phyloP scores from a whole-genome alignment of 2,329 filamentous ascomycete genomes.

The Acrocalymma vagum region DNA sequence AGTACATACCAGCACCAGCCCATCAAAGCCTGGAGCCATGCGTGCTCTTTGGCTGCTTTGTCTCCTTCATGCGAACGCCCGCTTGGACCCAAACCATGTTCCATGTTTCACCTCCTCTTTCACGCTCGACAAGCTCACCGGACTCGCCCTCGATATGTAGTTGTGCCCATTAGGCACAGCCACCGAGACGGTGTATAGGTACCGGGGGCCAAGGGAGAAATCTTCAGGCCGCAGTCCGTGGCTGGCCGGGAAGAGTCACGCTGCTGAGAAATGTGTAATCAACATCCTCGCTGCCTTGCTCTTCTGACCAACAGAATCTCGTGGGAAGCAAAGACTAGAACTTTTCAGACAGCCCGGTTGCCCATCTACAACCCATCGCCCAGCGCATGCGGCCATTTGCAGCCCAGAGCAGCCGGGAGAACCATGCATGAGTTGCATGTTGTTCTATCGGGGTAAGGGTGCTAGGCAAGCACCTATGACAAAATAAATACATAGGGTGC shows the following conservation, averaged over 20 bases:
- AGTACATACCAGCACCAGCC: too few species aligned
- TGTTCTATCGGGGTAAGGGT: too few species aligned
- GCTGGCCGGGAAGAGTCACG: constrained; percentile 21
- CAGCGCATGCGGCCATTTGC: too few species aligned
- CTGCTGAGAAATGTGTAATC: constrained; percentile 8
- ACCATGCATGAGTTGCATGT: too few species aligned
- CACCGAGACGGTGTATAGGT: constrained; percentile 24
- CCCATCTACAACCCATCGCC: too few species aligned
- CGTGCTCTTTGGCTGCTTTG: constrained; percentile 10
- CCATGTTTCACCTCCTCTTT: constrained; percentile 11
- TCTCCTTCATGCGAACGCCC: constrained; percentile 23
- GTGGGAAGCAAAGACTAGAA: too few species aligned
- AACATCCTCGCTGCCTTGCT: constrained; percentile 8
- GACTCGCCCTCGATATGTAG: constrained; percentile 11
- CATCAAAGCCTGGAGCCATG: too few species aligned
- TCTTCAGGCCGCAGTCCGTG: constrained; percentile 12
- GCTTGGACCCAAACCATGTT: constrained; percentile 13
- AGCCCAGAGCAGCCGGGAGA: too few species aligned
- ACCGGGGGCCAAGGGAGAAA: too few species aligned
- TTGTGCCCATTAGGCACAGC: constrained; percentile 17
- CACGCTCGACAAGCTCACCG: constrained; percentile 15
- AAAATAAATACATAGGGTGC: too few species aligned
- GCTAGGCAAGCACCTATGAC: too few species aligned
- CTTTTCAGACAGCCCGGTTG: too few species aligned
- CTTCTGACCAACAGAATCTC: constrained; percentile 18